A percentile compares a stretch with the other conserved stretches of the same genome.
Conservation (phyloP, 2,329 filamentous ascomycete species). For the Trichophyton benhamiae region DNA sequence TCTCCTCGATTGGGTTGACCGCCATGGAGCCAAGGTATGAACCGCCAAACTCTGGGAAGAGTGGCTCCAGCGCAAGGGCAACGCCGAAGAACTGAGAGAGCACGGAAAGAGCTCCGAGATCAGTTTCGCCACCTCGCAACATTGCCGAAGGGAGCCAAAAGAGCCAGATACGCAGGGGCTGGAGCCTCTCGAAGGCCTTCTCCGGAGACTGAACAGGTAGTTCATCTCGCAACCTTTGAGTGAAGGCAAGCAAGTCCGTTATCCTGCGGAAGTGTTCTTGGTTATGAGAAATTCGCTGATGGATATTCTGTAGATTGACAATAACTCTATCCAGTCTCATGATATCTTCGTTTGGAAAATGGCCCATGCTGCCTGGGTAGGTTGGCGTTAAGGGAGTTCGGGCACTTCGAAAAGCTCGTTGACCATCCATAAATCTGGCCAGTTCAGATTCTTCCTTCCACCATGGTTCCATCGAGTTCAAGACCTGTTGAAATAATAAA, state of each 20-base stretch:
- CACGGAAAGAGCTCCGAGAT: slow-evolving; percentile 66
- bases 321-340: slow-evolving; percentile 55
- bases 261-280: slow-evolving; percentile 58
- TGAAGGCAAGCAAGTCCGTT: slow-evolving; percentile 57
- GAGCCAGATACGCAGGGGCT: slow-evolving; percentile 79
- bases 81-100: slow-evolving; percentile 87
- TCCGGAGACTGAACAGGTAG: slow-evolving; percentile 58
- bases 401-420: slow-evolving; percentile 27
- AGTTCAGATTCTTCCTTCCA: slow-evolving; percentile 70
- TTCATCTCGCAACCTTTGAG: slow-evolving; percentile 59
- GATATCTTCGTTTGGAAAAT: slow-evolving; percentile 51
- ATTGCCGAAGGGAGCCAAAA: slow-evolving; percentile 89
- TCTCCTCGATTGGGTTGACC: slow-evolving; percentile 72
- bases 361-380: slow-evolving; percentile 17
- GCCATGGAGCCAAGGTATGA: slow-evolving; percentile 76
- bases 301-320: slow-evolving; percentile 45
- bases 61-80: slow-evolving; percentile 72
- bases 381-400: slow-evolving; percentile 25
- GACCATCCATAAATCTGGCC: slow-evolving; percentile 31
- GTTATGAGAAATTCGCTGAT: slow-evolving; percentile 55
- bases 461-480: slow-evolving; percentile 79
- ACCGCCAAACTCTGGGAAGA: slow-evolving; percentile 83
- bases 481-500: slow-evolving; percentile 47
- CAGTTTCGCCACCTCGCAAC: slow-evolving; percentile 62
- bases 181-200: slow-evolving; percentile 80